Percentiles rank a stretch among this genome's conserved stretches.
Evolutionary conservation across 2,329 filamentous ascomycete species (phyloP).

Genomic region (Lecanosticta acicola): DNA sequence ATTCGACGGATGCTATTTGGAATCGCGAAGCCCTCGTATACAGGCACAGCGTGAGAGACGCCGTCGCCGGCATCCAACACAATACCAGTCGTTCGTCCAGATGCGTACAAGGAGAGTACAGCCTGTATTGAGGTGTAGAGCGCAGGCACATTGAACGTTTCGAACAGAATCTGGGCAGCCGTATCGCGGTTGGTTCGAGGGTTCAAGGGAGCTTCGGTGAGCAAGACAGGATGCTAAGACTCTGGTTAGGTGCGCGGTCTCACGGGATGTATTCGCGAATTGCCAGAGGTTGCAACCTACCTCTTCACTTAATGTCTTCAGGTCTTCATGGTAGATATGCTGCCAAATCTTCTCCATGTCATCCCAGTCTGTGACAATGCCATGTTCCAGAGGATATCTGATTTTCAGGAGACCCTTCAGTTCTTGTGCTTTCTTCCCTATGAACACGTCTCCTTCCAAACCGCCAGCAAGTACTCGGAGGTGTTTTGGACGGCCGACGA

Average conservation of each 20-base stretch:
- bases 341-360: conserved; percentile 99
- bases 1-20: conserved; percentile 92
- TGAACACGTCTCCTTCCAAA: conserved; percentile 93
- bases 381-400: conserved; percentile 89
- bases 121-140: conserved; percentile 96
- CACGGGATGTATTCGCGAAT: conserved; percentile 2
- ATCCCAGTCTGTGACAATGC: conserved; percentile 98
- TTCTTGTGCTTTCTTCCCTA: conserved; percentile 86
- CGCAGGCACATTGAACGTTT: conserved; percentile 96
- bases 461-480: conserved; percentile 91
- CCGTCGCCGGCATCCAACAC: conserved; percentile 94
- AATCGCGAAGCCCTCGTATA: conserved; percentile 97
- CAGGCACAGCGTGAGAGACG: conserved; percentile 92
- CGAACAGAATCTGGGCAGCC: conserved; percentile 94
- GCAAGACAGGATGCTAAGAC: conserved; percentile 77
- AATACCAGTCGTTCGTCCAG: conserved; percentile 89
- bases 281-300: conserved; percentile 42
- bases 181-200: conserved; percentile 92
- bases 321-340: conserved; percentile 89
- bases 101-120: conserved; percentile 91
- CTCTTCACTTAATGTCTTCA: conserved; percentile 97
- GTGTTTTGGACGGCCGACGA: conserved; percentile 94
- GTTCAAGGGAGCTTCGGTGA: conserved; percentile 94
- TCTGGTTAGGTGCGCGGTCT: conserved; percentile 10
- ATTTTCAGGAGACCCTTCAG: conserved; percentile 92